Percentiles rank a stretch among this genome's conserved stretches.
Conservation (phyloP, 768 basidiomycete genomes). For the Tricholoma terreum region DNA sequence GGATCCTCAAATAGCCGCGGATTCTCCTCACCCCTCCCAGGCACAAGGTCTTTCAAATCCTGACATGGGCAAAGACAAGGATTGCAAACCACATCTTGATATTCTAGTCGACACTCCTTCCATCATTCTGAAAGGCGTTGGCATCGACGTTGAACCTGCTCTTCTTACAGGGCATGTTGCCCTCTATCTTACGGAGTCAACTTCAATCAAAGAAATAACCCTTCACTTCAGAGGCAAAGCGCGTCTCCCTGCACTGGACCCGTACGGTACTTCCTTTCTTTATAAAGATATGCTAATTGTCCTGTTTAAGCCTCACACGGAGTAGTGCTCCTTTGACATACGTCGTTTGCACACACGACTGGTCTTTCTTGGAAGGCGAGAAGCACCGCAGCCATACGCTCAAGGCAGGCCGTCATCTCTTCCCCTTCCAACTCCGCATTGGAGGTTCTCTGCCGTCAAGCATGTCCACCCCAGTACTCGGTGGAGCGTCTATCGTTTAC, state of each 20-base stretch:
- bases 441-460: constrained; percentile 84
- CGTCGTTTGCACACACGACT: constrained; percentile 77
- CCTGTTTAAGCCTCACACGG: constrained; percentile 35
- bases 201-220: constrained; percentile 79
- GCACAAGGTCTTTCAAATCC: constrained; percentile 7
- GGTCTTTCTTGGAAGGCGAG: constrained; percentile 89
- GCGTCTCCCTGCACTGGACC: constrained; percentile 60
- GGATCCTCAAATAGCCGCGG: constrained; percentile 11
- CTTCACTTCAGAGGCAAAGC: constrained; percentile 85
- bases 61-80: constrained; percentile 46
- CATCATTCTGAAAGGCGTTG: constrained; percentile 73
- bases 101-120: constrained; percentile 71
- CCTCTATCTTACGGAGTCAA: constrained; percentile 76
- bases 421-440: constrained; percentile 87
- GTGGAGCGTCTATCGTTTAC: constrained; percentile 75
- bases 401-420: constrained; percentile 92
- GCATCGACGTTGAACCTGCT: constrained; percentile 80
- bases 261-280: constrained; percentile 42
- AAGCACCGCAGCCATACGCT: constrained; percentile 80
- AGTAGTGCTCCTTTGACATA: constrained; percentile 51
- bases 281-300: constrained; percentile 7
- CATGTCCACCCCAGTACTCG: constrained; percentile 50
- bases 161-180: constrained; percentile 79
- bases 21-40: constrained; percentile 4
- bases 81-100: constrained; percentile 56